These are phyloP conservation scores for Fusarium chlamydosporum DNA, from an alignment of 2,329 filamentous ascomycete genomes.

Conservation along the genomic window DNA sequence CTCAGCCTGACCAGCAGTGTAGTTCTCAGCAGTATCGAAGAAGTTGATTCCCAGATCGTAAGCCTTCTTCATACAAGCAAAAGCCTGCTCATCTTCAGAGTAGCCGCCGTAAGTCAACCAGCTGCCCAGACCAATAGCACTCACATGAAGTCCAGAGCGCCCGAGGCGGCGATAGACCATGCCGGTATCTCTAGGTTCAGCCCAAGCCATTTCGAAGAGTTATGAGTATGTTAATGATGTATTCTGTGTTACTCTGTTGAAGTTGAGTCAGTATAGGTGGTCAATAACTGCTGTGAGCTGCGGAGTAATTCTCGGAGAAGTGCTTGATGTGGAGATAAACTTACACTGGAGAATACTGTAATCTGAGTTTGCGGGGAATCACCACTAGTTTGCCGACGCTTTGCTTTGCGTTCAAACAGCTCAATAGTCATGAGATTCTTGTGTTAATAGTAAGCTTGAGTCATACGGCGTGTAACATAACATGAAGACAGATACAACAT, in stretches of 20 bases:
- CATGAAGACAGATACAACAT: background rate
- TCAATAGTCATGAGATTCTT: background rate
- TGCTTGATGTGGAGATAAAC: constrained; percentile 42
- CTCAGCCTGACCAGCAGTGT: constrained; percentile 73
- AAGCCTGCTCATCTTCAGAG: constrained; percentile 72
- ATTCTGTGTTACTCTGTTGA: constrained; percentile 2
- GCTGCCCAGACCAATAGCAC: constrained; percentile 74
- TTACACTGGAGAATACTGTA: constrained; percentile 3
- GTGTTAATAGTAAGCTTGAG: background rate
- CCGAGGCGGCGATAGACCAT: constrained; percentile 62
- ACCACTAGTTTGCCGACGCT: background rate
- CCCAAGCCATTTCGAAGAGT: constrained; percentile 57
- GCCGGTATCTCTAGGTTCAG: constrained; percentile 61
- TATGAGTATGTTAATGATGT: constrained; percentile 14
- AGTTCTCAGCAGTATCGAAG: constrained; percentile 73
- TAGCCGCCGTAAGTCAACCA: constrained; percentile 78
- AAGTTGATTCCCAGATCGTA: constrained; percentile 74
- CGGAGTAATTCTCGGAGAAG: constrained; percentile 49
- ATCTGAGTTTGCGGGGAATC: background rate
- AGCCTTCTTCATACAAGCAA: constrained; percentile 73
- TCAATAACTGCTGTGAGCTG: background rate
- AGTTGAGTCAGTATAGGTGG: constrained; percentile 8
- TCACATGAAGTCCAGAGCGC: constrained; percentile 74
- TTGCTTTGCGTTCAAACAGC: background rate
- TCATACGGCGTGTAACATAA: constrained; percentile 8